phyloP scores from a whole-genome alignment of 2,329 filamentous ascomycete species.

The Pseudopithomyces chartarum region DNA sequence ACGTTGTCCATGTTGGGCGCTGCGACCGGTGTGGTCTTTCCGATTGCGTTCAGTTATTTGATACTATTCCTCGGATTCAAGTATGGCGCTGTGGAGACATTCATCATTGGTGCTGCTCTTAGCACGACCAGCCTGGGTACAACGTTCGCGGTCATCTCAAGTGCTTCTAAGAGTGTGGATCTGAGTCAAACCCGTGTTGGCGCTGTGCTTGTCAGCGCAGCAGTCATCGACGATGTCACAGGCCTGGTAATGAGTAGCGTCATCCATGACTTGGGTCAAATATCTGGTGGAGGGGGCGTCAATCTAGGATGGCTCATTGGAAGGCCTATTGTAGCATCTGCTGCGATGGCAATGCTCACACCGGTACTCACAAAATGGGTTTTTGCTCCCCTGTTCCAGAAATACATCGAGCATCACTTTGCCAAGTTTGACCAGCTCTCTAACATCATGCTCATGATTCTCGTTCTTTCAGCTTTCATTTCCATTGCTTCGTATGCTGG shows the following conservation, averaged over 20 bases:
- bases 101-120: slow-evolving; percentile 36
- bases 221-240: slow-evolving; percentile 54
- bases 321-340: slow-evolving; percentile 33
- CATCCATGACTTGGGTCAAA: slow-evolving; percentile 28
- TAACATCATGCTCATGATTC: slow-evolving; percentile 34
- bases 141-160: slow-evolving; percentile 41
- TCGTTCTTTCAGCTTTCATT: slow-evolving; percentile 34
- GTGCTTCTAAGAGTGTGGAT: slow-evolving; percentile 42
- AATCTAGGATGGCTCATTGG: slow-evolving; percentile 32
- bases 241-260: slow-evolving; percentile 51
- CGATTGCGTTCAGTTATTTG: slow-evolving; percentile 43
- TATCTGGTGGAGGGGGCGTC: slow-evolving; percentile 15
- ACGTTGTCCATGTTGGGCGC: slow-evolving; percentile 50
- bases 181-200: slow-evolving; percentile 52
- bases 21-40: slow-evolving; percentile 52
- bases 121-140: slow-evolving; percentile 37
- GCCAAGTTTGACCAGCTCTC: slow-evolving; percentile 27
- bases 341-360: slow-evolving; percentile 26
- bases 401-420: slow-evolving; percentile 23
- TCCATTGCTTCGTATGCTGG: slow-evolving; percentile 34
- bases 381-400: slow-evolving; percentile 39
- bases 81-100: slow-evolving; percentile 40
- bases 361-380: slow-evolving; percentile 39
- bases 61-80: slow-evolving; percentile 52
- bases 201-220: slow-evolving; percentile 52